Percentiles rank a stretch among this genome's conserved stretches.
These are phyloP conservation scores for Crithidia sp. DNA, from an alignment of 208 protist genomes.

Conservation along the genomic window DNA sequence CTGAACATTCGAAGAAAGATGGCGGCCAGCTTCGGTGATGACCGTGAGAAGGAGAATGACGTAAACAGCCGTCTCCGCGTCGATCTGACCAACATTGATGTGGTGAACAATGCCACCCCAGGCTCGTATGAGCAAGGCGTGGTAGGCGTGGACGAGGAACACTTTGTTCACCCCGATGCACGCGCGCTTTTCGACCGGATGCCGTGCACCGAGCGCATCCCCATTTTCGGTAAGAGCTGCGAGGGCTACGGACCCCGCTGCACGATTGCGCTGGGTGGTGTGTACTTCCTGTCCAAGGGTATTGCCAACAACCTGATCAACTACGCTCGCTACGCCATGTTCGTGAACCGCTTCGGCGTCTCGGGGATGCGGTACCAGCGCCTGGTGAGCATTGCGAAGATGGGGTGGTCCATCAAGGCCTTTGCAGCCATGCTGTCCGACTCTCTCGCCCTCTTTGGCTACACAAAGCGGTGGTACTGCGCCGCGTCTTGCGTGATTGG, in stretches of 20 bases:
- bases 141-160: slow-evolving; percentile 5
- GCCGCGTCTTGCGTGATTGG: slow-evolving; percentile 54
- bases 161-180: slow-evolving; percentile 42
- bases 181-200: slow-evolving; percentile 30
- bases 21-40: slow-evolving; percentile 21
- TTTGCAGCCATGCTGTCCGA: slow-evolving; percentile 64
- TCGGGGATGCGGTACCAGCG: slow-evolving; percentile 56
- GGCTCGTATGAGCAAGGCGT: neutral
- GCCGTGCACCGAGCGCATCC: slow-evolving; percentile 39
- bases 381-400: slow-evolving; percentile 40
- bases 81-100: slow-evolving; percentile 30
- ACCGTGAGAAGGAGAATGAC: slow-evolving; percentile 31
- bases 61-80: slow-evolving; percentile 31
- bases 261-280: slow-evolving; percentile 42
- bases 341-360: slow-evolving; percentile 51
- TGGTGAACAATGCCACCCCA: slow-evolving; percentile 13
- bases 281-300: slow-evolving; percentile 62
- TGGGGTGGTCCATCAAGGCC: slow-evolving; percentile 73
- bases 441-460: slow-evolving; percentile 60
- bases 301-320: slow-evolving; percentile 53
- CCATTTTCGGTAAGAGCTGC: slow-evolving; percentile 46
- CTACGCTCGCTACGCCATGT: slow-evolving; percentile 51
- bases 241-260: slow-evolving; percentile 52
- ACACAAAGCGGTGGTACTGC: slow-evolving; percentile 85
- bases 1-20: slow-evolving; percentile 11